Conservation (phyloP, 2,329 filamentous ascomycete species). For the Alternaria longipes region DNA sequence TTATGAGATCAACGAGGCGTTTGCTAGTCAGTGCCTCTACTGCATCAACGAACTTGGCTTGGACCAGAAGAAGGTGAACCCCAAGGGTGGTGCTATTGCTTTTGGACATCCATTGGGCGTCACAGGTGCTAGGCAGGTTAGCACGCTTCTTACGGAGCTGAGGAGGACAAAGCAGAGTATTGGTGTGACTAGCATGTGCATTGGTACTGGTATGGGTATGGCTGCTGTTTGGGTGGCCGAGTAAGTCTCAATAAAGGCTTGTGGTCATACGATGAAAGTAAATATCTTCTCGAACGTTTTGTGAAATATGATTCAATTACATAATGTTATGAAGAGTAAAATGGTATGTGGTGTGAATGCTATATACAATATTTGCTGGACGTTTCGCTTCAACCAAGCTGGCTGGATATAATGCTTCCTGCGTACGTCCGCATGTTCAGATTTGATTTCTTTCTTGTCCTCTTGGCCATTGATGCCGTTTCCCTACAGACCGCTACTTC, state of each 20-base stretch:
- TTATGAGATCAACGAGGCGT: slow-evolving; percentile 99
- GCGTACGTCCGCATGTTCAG: background rate
- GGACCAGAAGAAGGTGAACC: slow-evolving; percentile 88
- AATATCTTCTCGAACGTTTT: background rate
- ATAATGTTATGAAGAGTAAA: background rate
- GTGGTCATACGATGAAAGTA: background rate
- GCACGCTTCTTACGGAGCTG: slow-evolving; percentile 89
- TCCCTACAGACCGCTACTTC: background rate
- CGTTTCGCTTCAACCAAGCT: background rate
- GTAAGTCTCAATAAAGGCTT: slow-evolving; percentile 59
- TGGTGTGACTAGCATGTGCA: slow-evolving; percentile 94
- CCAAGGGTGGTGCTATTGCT: slow-evolving; percentile 95
- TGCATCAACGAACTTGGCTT: slow-evolving; percentile 88
- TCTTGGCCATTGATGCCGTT: background rate
- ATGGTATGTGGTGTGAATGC: background rate
- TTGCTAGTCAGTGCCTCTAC: slow-evolving; percentile 94
- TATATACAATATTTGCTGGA: background rate
- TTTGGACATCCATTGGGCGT: slow-evolving; percentile 95
- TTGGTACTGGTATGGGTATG: slow-evolving; percentile 97
- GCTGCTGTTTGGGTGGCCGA: slow-evolving; percentile 95
- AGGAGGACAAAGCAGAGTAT: slow-evolving; percentile 84
- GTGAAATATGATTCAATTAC: background rate
- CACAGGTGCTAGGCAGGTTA: slow-evolving; percentile 92
- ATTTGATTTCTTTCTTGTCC: background rate
- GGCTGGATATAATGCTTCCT: background rate